Conservation (phyloP, 805 yeast genomes). For the Candida caryicola region DNA sequence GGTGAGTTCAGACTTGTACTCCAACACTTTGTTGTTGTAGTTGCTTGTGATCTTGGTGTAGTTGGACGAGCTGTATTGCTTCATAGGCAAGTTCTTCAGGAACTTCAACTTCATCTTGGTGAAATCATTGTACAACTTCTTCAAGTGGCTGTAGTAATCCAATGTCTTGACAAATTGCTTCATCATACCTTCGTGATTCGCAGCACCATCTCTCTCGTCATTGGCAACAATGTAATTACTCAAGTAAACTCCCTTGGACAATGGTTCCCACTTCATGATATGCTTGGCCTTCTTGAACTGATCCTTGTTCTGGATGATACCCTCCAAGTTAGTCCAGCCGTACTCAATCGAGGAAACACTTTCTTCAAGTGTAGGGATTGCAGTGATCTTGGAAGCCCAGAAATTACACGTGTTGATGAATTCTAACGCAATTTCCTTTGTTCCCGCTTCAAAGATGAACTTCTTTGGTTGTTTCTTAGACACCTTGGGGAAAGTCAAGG, state of each 20-base stretch:
- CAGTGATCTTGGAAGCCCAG: slow-evolving; percentile 85
- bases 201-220: slow-evolving; percentile 17
- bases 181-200: slow-evolving; percentile 39
- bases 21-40: slow-evolving; percentile 39
- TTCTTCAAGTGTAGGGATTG: slow-evolving; percentile 68
- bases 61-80: slow-evolving; percentile 23
- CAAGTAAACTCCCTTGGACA: slow-evolving; percentile 41
- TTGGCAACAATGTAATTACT: slow-evolving; percentile 27
- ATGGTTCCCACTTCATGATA: slow-evolving; percentile 43
- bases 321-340: slow-evolving; percentile 64
- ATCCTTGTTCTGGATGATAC: slow-evolving; percentile 24
- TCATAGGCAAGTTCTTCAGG: slow-evolving; percentile 25
- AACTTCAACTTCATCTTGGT: slow-evolving; percentile 28
- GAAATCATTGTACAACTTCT: slow-evolving; percentile 33
- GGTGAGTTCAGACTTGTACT: slow-evolving; percentile 43
- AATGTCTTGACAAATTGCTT: slow-evolving; percentile 42
- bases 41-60: slow-evolving; percentile 36
- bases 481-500: slow-evolving; percentile 51
- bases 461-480: slow-evolving; percentile 35
- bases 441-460: slow-evolving; percentile 63
- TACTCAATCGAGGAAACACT: slow-evolving; percentile 75
- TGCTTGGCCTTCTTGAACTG: slow-evolving; percentile 31
- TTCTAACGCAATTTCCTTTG: slow-evolving; percentile 62
- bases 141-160: slow-evolving; percentile 40
- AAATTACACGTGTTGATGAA: slow-evolving; percentile 79